phyloP scores from a whole-genome alignment of 352 stramenopile species.

The Globisporangium nagaii region DNA sequence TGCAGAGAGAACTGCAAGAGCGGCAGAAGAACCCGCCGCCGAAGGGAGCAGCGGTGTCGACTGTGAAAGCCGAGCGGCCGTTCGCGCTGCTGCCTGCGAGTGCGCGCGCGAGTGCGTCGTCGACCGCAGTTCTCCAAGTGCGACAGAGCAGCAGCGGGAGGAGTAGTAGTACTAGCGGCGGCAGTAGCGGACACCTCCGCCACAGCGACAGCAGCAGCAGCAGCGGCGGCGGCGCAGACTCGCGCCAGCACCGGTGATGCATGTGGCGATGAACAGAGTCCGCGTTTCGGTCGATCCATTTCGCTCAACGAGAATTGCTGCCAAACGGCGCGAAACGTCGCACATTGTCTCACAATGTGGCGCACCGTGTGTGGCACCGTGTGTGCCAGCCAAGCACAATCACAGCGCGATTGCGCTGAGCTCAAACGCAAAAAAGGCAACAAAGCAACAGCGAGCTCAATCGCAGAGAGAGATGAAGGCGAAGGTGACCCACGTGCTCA shows the following conservation, averaged over 20 bases:
- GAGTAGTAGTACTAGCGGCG: not conserved
- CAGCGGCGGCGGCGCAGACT: not conserved
- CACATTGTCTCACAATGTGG: not conserved
- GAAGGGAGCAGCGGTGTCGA: not conserved
- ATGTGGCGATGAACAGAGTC: not conserved
- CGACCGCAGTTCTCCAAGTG: not conserved
- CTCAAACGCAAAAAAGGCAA: too few species aligned
- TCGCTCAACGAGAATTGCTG: too few species aligned
- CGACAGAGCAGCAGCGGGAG: not conserved
- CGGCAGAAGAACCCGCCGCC: not conserved
- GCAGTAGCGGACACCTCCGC: not conserved
- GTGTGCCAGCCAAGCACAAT: too few species aligned
- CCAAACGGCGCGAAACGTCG: slow-evolving; percentile 4
- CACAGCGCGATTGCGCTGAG: too few species aligned
- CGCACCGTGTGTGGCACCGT: too few species aligned
- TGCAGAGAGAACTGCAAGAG: slow-evolving; percentile 12
- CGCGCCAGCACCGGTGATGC: slow-evolving; percentile 1
- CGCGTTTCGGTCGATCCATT: not conserved
- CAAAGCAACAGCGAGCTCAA: not conserved
- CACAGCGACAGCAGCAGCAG: not conserved
- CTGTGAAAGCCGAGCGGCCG: not conserved
- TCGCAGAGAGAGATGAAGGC: slow-evolving; percentile 44
- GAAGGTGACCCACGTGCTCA: slow-evolving; percentile 69
- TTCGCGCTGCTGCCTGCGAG: slow-evolving; percentile 12
- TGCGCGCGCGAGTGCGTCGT: not conserved